Conservation (phyloP, 441 rosid species). For the Erodium texanum region DNA sequence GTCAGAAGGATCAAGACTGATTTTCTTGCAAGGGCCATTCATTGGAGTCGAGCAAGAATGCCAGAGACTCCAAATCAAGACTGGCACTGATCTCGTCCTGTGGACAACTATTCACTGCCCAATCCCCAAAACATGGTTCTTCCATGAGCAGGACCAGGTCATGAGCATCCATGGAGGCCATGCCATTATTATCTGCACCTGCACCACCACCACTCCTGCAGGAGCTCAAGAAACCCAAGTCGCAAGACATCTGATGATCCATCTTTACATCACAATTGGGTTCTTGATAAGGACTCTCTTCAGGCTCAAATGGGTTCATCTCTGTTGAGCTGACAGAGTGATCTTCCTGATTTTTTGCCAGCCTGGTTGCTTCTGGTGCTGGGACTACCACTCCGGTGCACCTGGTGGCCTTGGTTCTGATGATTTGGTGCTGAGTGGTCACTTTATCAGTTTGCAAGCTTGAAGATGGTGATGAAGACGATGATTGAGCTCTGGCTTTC, state of each 20-base stretch:
- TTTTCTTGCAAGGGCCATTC: background rate
- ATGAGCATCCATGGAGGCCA: no score
- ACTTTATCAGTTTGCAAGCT: background rate
- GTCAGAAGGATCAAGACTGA: background rate
- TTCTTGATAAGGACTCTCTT: no score
- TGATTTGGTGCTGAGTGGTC: background rate
- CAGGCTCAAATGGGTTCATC: background rate
- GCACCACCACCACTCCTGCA: no score
- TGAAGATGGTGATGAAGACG: background rate
- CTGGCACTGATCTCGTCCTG: no score
- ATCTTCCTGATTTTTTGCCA: background rate
- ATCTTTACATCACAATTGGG: no score
- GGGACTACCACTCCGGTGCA: background rate
- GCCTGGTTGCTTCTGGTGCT: background rate
- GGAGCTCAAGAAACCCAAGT: background rate
- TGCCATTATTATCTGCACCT: no score
- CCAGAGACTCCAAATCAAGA: background rate
- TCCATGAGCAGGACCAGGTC: background rate
- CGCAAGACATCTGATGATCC: no score
- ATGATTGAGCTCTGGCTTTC: background rate
- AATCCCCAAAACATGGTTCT: background rate
- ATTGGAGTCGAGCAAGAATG: background rate
- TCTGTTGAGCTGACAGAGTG: background rate
- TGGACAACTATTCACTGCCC: background rate
- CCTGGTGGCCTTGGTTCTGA: background rate